Conservation (phyloP, 164 flowering plant species). For the Umbellularia californica region DNA sequence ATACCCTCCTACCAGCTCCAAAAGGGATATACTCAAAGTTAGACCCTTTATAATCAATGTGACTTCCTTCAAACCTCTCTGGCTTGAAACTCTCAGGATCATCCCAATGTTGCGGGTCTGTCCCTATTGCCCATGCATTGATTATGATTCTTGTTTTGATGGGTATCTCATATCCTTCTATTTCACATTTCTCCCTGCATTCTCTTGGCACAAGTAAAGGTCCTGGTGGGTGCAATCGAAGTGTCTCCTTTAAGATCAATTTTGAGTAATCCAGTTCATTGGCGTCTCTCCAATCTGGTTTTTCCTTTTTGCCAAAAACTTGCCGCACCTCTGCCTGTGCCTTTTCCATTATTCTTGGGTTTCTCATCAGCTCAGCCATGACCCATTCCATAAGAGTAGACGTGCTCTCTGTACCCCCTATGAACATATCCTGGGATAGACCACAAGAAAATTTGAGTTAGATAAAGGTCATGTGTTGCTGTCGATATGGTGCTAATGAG, state of each 20-base stretch:
- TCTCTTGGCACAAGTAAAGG: constrained; percentile 37
- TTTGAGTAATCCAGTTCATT: constrained; percentile 1
- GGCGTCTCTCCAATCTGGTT: not conserved
- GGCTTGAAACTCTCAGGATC: constrained; percentile 33
- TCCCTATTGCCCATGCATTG: constrained; percentile 28
- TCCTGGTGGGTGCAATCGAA: constrained; percentile 40
- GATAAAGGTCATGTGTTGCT: no score
- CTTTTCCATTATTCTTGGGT: constrained; percentile 13
- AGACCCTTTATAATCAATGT: constrained; percentile 22
- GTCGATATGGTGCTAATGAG: no score
- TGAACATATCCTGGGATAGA: constrained; percentile 7
- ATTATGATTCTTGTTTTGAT: constrained; percentile 27
- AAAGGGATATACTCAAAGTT: constrained; percentile 32
- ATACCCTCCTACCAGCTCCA: constrained; percentile 13
- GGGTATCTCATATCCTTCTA: constrained; percentile 29
- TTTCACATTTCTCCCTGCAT: constrained; percentile 16
- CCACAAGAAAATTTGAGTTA: not conserved
- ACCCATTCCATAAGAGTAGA: constrained; percentile 3
- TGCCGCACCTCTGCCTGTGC: constrained; percentile 10
- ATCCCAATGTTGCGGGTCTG: constrained; percentile 34
- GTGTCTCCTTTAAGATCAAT: constrained; percentile 20
- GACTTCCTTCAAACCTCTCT: constrained; percentile 29
- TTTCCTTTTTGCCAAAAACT: not conserved
- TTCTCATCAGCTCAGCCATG: constrained; percentile 13
- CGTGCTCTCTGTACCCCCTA: constrained; percentile 4